phyloP scores from a whole-genome alignment of 2,329 filamentous ascomycete species.

The Didymella pinodella region DNA sequence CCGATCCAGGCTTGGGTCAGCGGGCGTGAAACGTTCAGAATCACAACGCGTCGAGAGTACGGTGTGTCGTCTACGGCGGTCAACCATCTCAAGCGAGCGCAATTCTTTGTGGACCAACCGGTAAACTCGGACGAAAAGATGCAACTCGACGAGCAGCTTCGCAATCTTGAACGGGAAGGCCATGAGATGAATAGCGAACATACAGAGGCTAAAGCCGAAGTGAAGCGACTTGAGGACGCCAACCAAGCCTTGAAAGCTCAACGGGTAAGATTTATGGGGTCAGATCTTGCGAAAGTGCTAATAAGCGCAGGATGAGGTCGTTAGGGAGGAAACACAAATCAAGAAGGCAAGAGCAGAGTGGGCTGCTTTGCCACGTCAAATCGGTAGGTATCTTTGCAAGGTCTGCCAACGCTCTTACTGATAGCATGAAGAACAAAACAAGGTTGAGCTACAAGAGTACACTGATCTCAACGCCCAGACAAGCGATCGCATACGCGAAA shows the following conservation, averaged over 20 bases:
- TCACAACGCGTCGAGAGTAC: slow-evolving; percentile 80
- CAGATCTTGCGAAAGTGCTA: neutral
- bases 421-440: slow-evolving; percentile 49
- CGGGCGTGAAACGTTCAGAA: slow-evolving; percentile 62
- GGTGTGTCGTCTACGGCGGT: slow-evolving; percentile 76
- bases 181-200: slow-evolving; percentile 42
- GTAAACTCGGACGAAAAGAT: slow-evolving; percentile 71
- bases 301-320: slow-evolving; percentile 50
- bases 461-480: slow-evolving; percentile 48
- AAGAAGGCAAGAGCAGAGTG: slow-evolving; percentile 73
- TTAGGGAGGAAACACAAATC: slow-evolving; percentile 69
- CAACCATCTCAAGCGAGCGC: slow-evolving; percentile 66
- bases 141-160: slow-evolving; percentile 64
- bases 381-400: slow-evolving; percentile 61
- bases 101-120: slow-evolving; percentile 78
- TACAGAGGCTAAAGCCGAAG: slow-evolving; percentile 25
- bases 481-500: slow-evolving; percentile 58
- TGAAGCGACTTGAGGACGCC: slow-evolving; percentile 28
- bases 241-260: slow-evolving; percentile 14
- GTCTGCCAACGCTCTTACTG: slow-evolving; percentile 26
- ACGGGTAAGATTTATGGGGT: slow-evolving; percentile 10
- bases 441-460: slow-evolving; percentile 54
- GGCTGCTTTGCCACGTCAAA: slow-evolving; percentile 72
- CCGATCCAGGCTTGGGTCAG: slow-evolving; percentile 75
- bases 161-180: slow-evolving; percentile 51